phyloP scores from a whole-genome alignment of 179 eudicot species.

The Carnegiea gigantea region DNA sequence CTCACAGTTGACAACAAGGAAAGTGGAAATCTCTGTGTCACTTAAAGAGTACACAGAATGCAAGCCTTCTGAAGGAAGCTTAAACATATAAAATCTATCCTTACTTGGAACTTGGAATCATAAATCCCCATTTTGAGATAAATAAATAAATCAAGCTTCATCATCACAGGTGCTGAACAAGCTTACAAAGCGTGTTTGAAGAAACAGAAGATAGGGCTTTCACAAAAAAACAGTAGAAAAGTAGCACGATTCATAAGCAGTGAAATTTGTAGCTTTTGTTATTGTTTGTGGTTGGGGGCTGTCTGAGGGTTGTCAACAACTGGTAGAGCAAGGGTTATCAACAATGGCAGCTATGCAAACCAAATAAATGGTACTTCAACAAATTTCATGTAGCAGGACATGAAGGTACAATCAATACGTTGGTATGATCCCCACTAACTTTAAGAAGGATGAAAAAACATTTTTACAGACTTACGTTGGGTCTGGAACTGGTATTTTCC shows the following conservation, averaged over 20 bases:
- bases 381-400: neutral
- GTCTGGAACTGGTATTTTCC: slow-evolving; percentile 64
- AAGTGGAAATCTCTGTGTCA: neutral
- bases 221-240: neutral
- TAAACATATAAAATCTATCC: neutral
- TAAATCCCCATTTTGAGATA: neutral
- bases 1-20: neutral
- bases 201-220: too few relatives aligned
- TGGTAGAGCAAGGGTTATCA: too few relatives aligned
- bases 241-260: neutral
- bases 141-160: neutral
- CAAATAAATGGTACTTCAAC: neutral
- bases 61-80: neutral
- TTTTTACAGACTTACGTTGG: slow-evolving; percentile 44
- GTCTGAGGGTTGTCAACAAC: neutral
- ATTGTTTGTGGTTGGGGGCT: neutral
- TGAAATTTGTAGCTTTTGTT: neutral
- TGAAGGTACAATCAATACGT: neutral
- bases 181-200: too few relatives aligned
- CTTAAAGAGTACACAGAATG: neutral
- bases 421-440: neutral
- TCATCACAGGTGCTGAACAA: too few relatives aligned
- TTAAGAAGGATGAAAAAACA: neutral
- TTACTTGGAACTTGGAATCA: neutral
- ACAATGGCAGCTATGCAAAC: neutral